Percentiles rank a stretch among this genome's conserved stretches.
These are phyloP conservation scores for Lodderomyces theae DNA, from an alignment of 1,139 yeast species.

Conservation along the genomic window DNA sequence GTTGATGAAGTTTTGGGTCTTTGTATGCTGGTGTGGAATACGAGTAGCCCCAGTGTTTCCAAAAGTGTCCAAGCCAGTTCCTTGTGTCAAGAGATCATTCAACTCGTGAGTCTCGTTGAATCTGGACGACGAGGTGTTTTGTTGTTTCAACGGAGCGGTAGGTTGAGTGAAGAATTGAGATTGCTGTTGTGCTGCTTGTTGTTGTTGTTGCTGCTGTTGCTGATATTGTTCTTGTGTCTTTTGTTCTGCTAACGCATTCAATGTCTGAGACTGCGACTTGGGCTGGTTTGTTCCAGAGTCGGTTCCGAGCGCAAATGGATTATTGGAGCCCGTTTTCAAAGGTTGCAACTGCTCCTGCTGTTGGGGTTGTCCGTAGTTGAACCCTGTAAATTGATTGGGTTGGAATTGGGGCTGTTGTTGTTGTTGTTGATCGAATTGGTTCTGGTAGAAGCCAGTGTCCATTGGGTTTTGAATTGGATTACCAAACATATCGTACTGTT, in stretches of 20 bases:
- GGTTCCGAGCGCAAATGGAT: slow-evolving; percentile 73
- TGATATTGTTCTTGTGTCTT: slow-evolving; percentile 24
- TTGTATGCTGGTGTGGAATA: slow-evolving; percentile 91
- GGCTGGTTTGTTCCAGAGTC: slow-evolving; percentile 13
- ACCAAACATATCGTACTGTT: slow-evolving; percentile 70
- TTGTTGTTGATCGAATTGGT: slow-evolving; percentile 23
- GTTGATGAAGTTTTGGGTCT: slow-evolving; percentile 73
- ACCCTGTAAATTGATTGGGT: slow-evolving; percentile 34
- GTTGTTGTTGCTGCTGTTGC: slow-evolving; percentile 18
- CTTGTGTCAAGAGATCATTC: slow-evolving; percentile 75
- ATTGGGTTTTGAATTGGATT: slow-evolving; percentile 64
- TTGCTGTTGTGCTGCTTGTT: slow-evolving; percentile 24
- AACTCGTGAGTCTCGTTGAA: slow-evolving; percentile 64
- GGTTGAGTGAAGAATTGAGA: slow-evolving; percentile 26
- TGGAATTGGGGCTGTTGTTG: slow-evolving; percentile 24
- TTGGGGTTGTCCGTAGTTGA: slow-evolving; percentile 34
- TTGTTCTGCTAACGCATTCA: slow-evolving; percentile 20
- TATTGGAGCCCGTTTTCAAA: slow-evolving; percentile 78
- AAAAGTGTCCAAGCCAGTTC: slow-evolving; percentile 92
- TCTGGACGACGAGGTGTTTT: slow-evolving; percentile 36
- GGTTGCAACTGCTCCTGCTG: slow-evolving; percentile 50
- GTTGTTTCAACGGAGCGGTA: slow-evolving; percentile 20
- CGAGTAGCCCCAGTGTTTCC: slow-evolving; percentile 91
- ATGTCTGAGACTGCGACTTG: slow-evolving; percentile 21
- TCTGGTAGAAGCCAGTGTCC: slow-evolving; percentile 47